phyloP scores from a whole-genome alignment of 306 rosid species.

The Ormosia semicastrata region DNA sequence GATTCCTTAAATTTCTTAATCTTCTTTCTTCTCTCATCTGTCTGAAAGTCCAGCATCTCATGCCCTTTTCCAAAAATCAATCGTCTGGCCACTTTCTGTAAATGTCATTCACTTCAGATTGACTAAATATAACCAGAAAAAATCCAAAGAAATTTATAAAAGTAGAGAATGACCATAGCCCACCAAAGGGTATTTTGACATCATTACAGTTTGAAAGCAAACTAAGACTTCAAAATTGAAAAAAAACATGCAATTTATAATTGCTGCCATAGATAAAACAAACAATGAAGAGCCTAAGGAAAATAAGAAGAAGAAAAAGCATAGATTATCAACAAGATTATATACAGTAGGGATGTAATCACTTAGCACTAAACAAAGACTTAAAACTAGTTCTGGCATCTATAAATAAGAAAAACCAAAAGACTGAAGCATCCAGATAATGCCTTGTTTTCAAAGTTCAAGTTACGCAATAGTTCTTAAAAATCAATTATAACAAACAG shows the following conservation, averaged over 20 bases:
- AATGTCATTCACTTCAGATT: conserved; percentile 19
- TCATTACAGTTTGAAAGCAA: background rate
- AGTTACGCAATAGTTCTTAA: background rate
- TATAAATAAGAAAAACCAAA: background rate
- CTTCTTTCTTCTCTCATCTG: conserved; percentile 65
- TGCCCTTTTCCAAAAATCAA: conserved; percentile 74
- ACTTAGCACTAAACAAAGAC: background rate
- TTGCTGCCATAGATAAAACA: background rate
- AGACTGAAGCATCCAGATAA: background rate
- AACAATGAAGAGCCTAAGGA: background rate
- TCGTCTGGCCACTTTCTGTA: conserved; percentile 69
- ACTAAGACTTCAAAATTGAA: background rate
- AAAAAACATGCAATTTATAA: background rate
- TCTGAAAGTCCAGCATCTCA: conserved; percentile 39
- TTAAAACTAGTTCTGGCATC: background rate
- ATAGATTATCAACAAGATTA: background rate
- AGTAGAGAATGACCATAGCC: background rate
- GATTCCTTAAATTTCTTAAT: conserved; percentile 93
- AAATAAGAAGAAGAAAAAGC: background rate
- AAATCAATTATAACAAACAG: background rate
- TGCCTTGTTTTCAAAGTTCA: background rate
- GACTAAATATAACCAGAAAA: conserved; percentile 25
- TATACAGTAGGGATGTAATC: background rate
- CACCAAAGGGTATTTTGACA: background rate
- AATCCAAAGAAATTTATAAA: background rate